Evolutionary conservation across 257 asterid species (phyloP).

Genomic region (Lantana camara): DNA sequence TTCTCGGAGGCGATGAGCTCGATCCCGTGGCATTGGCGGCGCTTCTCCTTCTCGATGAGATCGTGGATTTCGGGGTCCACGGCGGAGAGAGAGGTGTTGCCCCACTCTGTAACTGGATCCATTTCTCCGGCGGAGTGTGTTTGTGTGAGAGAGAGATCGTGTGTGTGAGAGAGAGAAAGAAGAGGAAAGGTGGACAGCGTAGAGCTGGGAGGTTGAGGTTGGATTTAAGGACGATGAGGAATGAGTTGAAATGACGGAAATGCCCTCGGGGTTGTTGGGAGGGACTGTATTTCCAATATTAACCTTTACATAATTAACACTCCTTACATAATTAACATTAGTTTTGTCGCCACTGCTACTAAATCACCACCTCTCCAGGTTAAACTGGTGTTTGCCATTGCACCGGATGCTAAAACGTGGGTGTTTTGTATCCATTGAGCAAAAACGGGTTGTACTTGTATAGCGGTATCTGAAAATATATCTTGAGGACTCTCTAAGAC

Average conservation of each 20-base stretch:
- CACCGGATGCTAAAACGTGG: too few species aligned
- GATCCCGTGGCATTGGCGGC: conserved; percentile 71
- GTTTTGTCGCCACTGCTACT: neutral
- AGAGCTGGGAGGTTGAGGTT: conserved; percentile 19
- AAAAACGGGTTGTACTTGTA: too few species aligned
- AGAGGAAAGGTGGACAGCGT: neutral
- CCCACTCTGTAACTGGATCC: conserved; percentile 66
- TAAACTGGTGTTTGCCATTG: neutral
- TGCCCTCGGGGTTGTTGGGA: conserved; percentile 33
- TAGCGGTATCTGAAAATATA: too few species aligned
- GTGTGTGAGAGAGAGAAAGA: neutral
- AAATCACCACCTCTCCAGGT: neutral
- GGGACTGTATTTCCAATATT: neutral
- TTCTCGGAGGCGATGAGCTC: conserved; percentile 83
- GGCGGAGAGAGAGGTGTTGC: conserved; percentile 48
- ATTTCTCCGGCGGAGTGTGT: conserved; percentile 13
- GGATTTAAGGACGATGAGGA: conserved; percentile 12
- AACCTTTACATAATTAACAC: too few species aligned
- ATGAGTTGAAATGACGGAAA: conserved; percentile 26
- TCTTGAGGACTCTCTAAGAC: too few species aligned
- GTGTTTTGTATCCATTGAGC: too few species aligned
- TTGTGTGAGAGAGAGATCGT: neutral
- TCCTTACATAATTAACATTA: too few species aligned
- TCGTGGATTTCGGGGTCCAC: conserved; percentile 62
- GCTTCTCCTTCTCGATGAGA: conserved; percentile 67